These are phyloP conservation scores for Candida nonsorbophila DNA, from an alignment of 805 yeast species.

Conservation along the genomic window DNA sequence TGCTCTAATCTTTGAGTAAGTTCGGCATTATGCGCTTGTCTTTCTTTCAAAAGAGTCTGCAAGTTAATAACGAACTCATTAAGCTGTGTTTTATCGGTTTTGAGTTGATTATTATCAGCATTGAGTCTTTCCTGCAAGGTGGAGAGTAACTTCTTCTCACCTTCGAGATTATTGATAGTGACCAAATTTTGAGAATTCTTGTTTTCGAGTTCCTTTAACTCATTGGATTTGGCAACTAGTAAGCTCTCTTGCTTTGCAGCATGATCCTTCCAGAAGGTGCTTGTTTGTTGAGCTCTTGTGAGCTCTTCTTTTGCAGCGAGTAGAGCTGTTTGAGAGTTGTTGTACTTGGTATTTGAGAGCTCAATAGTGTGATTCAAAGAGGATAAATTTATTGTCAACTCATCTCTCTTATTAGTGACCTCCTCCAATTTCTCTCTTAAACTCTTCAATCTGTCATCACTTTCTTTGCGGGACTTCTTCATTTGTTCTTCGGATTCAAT, in stretches of 20 bases:
- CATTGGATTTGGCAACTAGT: constrained; percentile 35
- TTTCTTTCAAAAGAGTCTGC: constrained; percentile 57
- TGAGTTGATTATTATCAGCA: constrained; percentile 46
- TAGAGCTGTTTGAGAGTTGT: constrained; percentile 38
- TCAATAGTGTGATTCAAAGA: constrained; percentile 12
- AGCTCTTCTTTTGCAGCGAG: constrained; percentile 24
- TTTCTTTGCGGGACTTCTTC: constrained; percentile 29
- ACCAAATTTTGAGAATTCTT: constrained; percentile 37
- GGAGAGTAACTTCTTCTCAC: constrained; percentile 51
- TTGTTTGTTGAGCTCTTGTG: constrained; percentile 21
- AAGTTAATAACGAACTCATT: constrained; percentile 53
- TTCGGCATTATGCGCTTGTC: constrained; percentile 48
- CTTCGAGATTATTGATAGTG: constrained; percentile 42
- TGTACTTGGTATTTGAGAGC: constrained; percentile 31
- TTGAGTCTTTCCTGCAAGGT: constrained; percentile 46
- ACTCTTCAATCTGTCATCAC: constrained; percentile 38
- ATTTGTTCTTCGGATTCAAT: constrained; percentile 34
- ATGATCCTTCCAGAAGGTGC: constrained; percentile 36
- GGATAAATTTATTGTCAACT: constrained; percentile 13
- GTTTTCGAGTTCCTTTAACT: constrained; percentile 50
- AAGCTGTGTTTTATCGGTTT: constrained; percentile 55
- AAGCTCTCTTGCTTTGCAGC: constrained; percentile 33
- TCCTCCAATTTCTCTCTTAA: constrained; percentile 51
- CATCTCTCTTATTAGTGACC: constrained; percentile 47
- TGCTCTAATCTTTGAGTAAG: constrained; percentile 43